A percentile compares a stretch with the other conserved stretches of the same genome.
Conservation (phyloP, 768 basidiomycete genomes). For the Kwoniella dendrophila region DNA sequence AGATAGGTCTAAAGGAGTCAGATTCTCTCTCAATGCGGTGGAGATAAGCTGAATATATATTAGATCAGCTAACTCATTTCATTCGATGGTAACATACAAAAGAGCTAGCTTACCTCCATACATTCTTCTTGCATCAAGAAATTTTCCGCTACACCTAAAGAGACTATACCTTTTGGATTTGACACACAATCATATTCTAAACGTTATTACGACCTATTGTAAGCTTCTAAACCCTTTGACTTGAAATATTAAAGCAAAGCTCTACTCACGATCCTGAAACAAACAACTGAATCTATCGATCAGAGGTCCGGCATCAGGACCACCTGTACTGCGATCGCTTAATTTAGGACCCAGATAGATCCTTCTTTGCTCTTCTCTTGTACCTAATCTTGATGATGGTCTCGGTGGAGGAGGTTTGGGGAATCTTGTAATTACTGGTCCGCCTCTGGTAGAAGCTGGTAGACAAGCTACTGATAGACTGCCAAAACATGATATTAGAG, state of each 20-base stretch:
- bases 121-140: constrained; percentile 50
- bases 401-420: constrained; percentile 32
- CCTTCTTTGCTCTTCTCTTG: constrained; percentile 38
- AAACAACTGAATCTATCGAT: constrained; percentile 52
- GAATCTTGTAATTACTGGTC: constrained; percentile 33
- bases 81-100: not conserved
- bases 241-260: too few relatives aligned
- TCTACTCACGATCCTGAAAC: constrained; percentile 50
- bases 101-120: constrained; percentile 27
- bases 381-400: constrained; percentile 27
- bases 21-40: constrained; percentile 35
- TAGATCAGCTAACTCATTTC: constrained; percentile 11
- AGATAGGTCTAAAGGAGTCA: constrained; percentile 39
- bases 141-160: constrained; percentile 52
- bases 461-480: constrained; percentile 23
- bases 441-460: constrained; percentile 5
- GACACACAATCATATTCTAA: constrained; percentile 39
- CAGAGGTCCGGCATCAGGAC: constrained; percentile 49
- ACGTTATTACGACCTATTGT: too few relatives aligned
- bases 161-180: constrained; percentile 53
- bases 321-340: constrained; percentile 46
- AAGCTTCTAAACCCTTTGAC: too few relatives aligned
- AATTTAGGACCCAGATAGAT: constrained; percentile 48
- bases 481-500: constrained; percentile 38
- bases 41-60: constrained; percentile 34